Evolutionary conservation across 2,329 filamentous ascomycete genomes (phyloP), one percentile per base, ranked within the genome.

Genomic region (Aspergillus sp.): DNA sequence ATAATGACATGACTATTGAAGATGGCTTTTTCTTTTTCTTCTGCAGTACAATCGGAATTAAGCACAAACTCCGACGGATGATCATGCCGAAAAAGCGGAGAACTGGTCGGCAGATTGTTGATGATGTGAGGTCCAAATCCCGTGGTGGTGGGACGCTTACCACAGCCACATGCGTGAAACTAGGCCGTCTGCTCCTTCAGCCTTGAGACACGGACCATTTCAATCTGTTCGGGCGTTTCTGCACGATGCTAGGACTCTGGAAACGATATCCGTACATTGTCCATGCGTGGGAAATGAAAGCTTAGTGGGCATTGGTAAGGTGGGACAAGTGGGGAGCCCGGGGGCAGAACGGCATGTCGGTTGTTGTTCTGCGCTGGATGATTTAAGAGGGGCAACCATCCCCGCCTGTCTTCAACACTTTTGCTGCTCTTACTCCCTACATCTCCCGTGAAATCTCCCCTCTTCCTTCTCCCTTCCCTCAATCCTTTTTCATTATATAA

Each of bases 401-500:
- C 35, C 14, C 13, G 11, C 35, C 13, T 7, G 9, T 6, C 14
- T 38, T 7, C 14, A 17, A 3, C 35, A n/a, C 35, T 4, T 17
- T 38, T 8, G 8, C 35, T 38, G 16, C 35, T 38, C 3, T 11
- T 38, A 8, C 13, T 38, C 41, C 46, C 40, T 26, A 20, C 14
- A 44, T 24, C 20, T 22, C 20, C 44, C 45, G 26, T 30, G 26
- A 30, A 30, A 9, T 30, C 10, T 16, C 24, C n/a, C 38, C 11
- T 35, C 33, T 16, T 19, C 22, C 20, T 6, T 36, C 36, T 33
- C 35, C 24, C 10, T 22, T 8, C 7, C 36, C n/a, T 17, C 32
- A 38, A 36, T 32, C 20, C 26, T 14, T 35, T 44, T 40, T 40
- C 41, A 42, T 22, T 16, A 24, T 32, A 32, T 8, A 45, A 67